Evolutionary conservation across 192 early-diverging fungal species (phyloP).

Genomic region (Coemansia guatemalensis): DNA sequence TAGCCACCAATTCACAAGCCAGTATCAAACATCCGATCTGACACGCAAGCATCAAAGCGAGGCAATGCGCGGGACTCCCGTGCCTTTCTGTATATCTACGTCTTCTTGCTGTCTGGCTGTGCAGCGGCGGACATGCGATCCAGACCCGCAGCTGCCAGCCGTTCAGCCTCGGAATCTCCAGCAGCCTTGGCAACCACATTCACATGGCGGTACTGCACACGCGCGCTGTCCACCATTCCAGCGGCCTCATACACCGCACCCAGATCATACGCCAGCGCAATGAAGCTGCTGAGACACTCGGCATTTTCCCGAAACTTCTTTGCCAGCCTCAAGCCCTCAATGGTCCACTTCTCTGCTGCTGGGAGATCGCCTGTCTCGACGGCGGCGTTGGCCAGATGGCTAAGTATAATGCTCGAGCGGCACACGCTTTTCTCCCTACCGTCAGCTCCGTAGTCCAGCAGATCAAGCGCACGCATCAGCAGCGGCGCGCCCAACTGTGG

Average conservation of each 20-base stretch:
- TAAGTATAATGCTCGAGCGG: conserved; percentile 47
- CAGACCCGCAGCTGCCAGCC: conserved; percentile 28
- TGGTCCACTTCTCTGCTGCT: conserved; percentile 35
- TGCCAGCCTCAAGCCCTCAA: conserved; percentile 44
- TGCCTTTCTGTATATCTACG: not conserved
- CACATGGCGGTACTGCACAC: conserved; percentile 50
- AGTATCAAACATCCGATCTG: not conserved
- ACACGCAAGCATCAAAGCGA: not conserved
- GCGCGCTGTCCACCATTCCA: conserved; percentile 27
- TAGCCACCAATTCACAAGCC: not conserved
- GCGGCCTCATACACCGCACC: conserved; percentile 49
- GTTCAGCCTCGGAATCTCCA: conserved; percentile 26
- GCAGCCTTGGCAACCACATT: conserved; percentile 24
- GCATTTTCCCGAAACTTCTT: conserved; percentile 40
- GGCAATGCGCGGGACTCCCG: not conserved
- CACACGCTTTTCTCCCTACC: conserved; percentile 36
- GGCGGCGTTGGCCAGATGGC: conserved; percentile 48
- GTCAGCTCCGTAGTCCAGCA: conserved; percentile 35
- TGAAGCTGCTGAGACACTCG: conserved; percentile 51
- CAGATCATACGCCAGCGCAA: conserved; percentile 47
- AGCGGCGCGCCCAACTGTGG: conserved; percentile 42
- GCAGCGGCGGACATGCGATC: conserved; percentile 9
- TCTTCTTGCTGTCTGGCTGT: not conserved
- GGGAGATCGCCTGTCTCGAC: conserved; percentile 29
- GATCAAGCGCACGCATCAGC: conserved; percentile 50